Evolutionary conservation across 1,284 basidiomycete genomes (phyloP).

Genomic region (Gomphus bonarii): DNA sequence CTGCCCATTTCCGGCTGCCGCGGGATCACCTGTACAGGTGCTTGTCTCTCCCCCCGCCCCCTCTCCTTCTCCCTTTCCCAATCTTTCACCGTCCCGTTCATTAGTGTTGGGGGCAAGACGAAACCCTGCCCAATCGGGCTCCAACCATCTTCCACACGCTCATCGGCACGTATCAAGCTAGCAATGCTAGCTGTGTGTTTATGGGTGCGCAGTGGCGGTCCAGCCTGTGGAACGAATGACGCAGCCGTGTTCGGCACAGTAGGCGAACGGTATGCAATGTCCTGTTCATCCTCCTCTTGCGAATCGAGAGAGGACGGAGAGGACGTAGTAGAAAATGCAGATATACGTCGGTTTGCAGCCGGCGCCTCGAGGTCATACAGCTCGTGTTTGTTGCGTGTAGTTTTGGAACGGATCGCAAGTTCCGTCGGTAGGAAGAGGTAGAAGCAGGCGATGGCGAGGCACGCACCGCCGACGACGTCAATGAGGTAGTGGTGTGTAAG

Average conservation of each 20-base stretch:
- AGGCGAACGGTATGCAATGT: conserved; percentile 62
- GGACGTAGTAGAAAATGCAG: conserved; percentile 33
- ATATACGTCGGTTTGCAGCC: conserved; percentile 18
- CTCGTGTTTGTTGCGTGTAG: conserved; percentile 53
- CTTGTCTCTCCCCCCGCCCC: neutral
- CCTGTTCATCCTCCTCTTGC: conserved; percentile 49
- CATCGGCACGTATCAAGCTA: conserved; percentile 64
- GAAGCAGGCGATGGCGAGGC: conserved; percentile 81
- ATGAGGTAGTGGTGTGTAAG: conserved; percentile 96
- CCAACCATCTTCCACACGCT: conserved; percentile 68
- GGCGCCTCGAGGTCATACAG: conserved; percentile 57
- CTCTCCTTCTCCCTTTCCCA: neutral
- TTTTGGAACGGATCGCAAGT: conserved; percentile 43
- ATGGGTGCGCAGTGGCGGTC: conserved; percentile 28
- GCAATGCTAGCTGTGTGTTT: conserved; percentile 73
- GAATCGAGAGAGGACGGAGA: conserved; percentile 33
- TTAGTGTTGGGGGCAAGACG: conserved; percentile 30
- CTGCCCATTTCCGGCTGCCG: neutral
- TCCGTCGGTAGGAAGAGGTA: conserved; percentile 82
- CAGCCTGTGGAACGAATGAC: conserved; percentile 21
- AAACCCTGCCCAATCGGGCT: conserved; percentile 49
- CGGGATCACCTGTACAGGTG: neutral
- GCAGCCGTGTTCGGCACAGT: conserved; percentile 22
- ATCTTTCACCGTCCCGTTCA: neutral
- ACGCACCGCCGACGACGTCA: conserved; percentile 90